phyloP scores from a whole-genome alignment of 495 filamentous ascomycete species.

The Poronia punctata region DNA sequence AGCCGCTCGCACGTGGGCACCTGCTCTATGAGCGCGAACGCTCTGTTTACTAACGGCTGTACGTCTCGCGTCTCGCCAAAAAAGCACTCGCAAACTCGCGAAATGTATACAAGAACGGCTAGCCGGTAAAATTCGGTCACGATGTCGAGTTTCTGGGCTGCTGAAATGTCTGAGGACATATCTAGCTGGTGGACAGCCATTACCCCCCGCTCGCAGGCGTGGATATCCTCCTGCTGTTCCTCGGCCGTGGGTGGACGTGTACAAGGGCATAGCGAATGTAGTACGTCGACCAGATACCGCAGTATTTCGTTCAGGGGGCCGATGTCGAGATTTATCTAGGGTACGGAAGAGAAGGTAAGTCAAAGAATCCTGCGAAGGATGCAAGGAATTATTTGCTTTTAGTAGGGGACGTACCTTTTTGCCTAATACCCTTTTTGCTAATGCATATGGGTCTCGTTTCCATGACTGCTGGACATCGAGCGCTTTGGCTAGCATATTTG shows the following conservation, averaged over 20 bases:
- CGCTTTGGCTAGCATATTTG: not conserved
- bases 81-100: slow-evolving; percentile 18
- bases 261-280: not conserved
- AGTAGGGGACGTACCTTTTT: not conserved
- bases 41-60: slow-evolving; percentile 15
- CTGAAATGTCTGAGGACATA: slow-evolving; percentile 1
- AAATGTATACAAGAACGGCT: slow-evolving; percentile 26
- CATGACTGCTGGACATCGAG: not conserved
- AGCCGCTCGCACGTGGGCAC: slow-evolving; percentile 23
- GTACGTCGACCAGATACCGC: not conserved
- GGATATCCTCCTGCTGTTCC: not conserved
- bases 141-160: not conserved
- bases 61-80: slow-evolving; percentile 15
- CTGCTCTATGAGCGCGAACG: slow-evolving; percentile 16
- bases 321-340: not conserved
- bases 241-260: not conserved
- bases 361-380: too few relatives aligned
- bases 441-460: slow-evolving; percentile 5
- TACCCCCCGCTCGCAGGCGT: slow-evolving; percentile 16
- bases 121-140: slow-evolving; percentile 25
- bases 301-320: not conserved
- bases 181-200: slow-evolving; percentile 11
- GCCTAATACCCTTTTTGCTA: not conserved
- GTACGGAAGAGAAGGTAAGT: too few relatives aligned
- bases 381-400: not conserved